A percentile compares a stretch with the other conserved stretches of the same genome.
These are phyloP conservation scores for Boletales sp. DNA, from an alignment of 768 basidiomycete species.

Conservation along the genomic window DNA sequence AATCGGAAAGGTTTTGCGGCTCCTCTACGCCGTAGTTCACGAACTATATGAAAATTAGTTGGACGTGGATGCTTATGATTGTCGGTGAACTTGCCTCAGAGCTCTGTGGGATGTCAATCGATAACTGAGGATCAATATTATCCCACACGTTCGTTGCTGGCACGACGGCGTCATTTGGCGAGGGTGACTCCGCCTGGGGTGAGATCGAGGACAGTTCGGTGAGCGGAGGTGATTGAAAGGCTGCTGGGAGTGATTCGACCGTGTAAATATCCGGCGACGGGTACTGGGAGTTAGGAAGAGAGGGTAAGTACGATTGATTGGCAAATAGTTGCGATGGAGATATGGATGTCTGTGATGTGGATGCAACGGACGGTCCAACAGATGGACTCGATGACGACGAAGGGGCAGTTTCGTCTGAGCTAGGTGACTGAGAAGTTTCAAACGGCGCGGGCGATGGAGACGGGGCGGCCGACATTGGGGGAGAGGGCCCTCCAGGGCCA, in stretches of 20 bases:
- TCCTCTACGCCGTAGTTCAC: no score
- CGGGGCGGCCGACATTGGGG: conserved; percentile 46
- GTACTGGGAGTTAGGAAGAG: conserved; percentile 10
- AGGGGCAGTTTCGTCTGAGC: conserved; percentile 7
- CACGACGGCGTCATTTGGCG: no score
- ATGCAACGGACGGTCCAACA: conserved; percentile 4
- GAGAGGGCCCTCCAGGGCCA: conserved; percentile 45
- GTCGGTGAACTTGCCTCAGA: no score
- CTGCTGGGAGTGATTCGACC: conserved; percentile 3
- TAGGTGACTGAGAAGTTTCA: conserved; percentile 6
- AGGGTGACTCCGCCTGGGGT: no score
- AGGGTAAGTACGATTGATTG: not conserved
- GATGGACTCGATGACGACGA: conserved; percentile 15
- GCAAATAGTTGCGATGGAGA: conserved; percentile 10
- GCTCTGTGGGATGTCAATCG: no score
- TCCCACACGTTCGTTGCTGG: no score
- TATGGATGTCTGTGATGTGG: conserved; percentile 17
- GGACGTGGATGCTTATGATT: no score
- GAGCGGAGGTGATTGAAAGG: not conserved
- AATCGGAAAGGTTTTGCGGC: no score
- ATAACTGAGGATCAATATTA: no score
- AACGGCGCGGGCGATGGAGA: conserved; percentile 39
- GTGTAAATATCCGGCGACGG: conserved; percentile 10
- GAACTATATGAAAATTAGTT: no score
- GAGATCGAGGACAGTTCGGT: not conserved